Evolutionary conservation across 2,329 filamentous ascomycete genomes (phyloP).

Genomic region (Hirsutella minnesotensis): DNA sequence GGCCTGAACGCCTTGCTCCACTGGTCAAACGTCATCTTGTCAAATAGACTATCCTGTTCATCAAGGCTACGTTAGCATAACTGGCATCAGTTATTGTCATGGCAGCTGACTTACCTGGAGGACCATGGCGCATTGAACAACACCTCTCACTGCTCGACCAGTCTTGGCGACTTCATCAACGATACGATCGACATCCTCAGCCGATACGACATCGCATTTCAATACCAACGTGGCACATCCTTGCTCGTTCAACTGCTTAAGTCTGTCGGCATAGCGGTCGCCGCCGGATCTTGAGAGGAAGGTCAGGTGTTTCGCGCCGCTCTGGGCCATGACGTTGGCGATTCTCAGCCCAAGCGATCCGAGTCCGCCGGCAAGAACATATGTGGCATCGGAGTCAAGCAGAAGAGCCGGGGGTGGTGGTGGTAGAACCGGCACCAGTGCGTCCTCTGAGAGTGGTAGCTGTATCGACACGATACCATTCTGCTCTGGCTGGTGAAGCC

Average conservation of each 20-base stretch:
- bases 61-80: no score
- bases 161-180: neutral
- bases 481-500: neutral
- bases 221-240: neutral
- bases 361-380: constrained; percentile 36
- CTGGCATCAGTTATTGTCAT: neutral
- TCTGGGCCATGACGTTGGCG: constrained; percentile 18
- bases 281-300: constrained; percentile 14
- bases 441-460: neutral
- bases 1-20: constrained; percentile 13
- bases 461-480: neutral
- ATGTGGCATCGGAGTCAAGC: constrained; percentile 21
- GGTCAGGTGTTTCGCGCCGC: constrained; percentile 14
- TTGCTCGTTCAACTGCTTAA: neutral
- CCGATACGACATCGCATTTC: neutral
- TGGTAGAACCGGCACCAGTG: neutral
- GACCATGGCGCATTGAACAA: constrained; percentile 13
- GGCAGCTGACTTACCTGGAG: constrained; percentile 7
- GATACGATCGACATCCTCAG: neutral
- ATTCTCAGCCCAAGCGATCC: constrained; percentile 36
- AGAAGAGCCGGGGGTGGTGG: neutral
- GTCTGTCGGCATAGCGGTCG: neutral
- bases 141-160: neutral
- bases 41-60: constrained; percentile 15
- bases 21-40: constrained; percentile 12